Percentiles rank a stretch among this genome's conserved stretches.
Evolutionary conservation across 306 rosid genomes (phyloP).

Genomic region (Quillaja saponaria): DNA sequence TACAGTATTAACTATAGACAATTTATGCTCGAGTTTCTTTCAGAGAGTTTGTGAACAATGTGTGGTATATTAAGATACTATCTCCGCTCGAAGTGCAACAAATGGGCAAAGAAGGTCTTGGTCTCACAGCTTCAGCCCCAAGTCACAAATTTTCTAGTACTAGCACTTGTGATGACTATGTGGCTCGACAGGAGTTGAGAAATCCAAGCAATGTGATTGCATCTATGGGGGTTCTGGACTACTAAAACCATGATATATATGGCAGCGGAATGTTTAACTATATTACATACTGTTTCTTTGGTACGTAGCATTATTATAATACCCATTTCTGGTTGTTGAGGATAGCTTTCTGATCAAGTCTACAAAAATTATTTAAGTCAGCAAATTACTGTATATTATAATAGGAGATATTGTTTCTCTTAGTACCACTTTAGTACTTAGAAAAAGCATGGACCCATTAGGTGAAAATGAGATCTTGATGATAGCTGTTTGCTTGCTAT

Average conservation of each 20-base stretch:
- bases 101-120: slow-evolving; percentile 60
- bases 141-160: slow-evolving; percentile 41
- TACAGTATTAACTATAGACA: too few species aligned
- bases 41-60: slow-evolving; percentile 81
- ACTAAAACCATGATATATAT: slow-evolving; percentile 36
- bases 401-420: slow-evolving; percentile 46
- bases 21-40: not conserved
- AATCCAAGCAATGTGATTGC: slow-evolving; percentile 60
- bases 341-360: slow-evolving; percentile 38
- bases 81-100: slow-evolving; percentile 65
- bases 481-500: slow-evolving; percentile 29
- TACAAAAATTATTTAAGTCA: slow-evolving; percentile 41
- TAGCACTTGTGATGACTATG: slow-evolving; percentile 49
- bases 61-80: slow-evolving; percentile 67
- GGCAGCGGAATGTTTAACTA: slow-evolving; percentile 29
- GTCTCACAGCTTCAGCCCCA: slow-evolving; percentile 37
- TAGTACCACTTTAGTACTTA: slow-evolving; percentile 24
- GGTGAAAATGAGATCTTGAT: slow-evolving; percentile 25
- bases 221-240: slow-evolving; percentile 54
- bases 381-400: slow-evolving; percentile 64
- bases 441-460: slow-evolving; percentile 25
- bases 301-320: slow-evolving; percentile 40
- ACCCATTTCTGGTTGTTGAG: slow-evolving; percentile 35
- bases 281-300: slow-evolving; percentile 31
- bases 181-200: slow-evolving; percentile 48